Percentiles rank a stretch among this genome's conserved stretches.
phyloP scores from a whole-genome alignment of 768 basidiomycete species.

The Tricholoma bakamatsutake region DNA sequence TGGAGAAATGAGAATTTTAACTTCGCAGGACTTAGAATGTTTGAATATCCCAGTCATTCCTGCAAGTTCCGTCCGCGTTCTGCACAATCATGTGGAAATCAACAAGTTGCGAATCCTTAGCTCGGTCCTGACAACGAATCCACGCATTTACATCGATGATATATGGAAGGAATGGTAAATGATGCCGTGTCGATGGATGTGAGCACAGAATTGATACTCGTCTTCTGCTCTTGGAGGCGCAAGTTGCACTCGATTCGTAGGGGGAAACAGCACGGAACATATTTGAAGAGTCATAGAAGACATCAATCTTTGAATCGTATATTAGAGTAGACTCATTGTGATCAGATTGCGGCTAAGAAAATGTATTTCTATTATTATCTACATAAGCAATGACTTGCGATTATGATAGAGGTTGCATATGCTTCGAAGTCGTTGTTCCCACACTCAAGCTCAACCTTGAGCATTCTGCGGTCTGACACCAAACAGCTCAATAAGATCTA shows the following conservation, averaged over 20 bases:
- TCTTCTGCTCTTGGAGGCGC: slow-evolving; percentile 27
- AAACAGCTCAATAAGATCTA: slow-evolving; percentile 60
- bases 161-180: slow-evolving; percentile 32
- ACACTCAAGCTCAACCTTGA: not conserved
- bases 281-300: no score
- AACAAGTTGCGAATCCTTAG: slow-evolving; percentile 24
- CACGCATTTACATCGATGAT: slow-evolving; percentile 31
- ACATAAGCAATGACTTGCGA: no score
- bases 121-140: slow-evolving; percentile 27
- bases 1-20: slow-evolving; percentile 34
- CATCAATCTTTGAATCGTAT: no score
- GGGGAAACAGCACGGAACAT: no score
- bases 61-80: slow-evolving; percentile 24
- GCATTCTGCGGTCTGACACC: slow-evolving; percentile 31
- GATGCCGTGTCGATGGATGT: slow-evolving; percentile 32
- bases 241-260: slow-evolving; percentile 29
- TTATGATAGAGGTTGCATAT: not conserved
- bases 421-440: not conserved
- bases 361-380: no score
- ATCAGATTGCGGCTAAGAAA: no score
- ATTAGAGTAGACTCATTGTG: no score
- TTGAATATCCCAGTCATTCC: slow-evolving; percentile 35
- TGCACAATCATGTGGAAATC: slow-evolving; percentile 33
- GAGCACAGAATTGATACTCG: slow-evolving; percentile 33
- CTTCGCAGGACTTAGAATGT: slow-evolving; percentile 30